These are phyloP conservation scores for Ophiocordyceps camponoti-leonardi DNA, from an alignment of 2,329 filamentous ascomycete genomes.

Conservation along the genomic window DNA sequence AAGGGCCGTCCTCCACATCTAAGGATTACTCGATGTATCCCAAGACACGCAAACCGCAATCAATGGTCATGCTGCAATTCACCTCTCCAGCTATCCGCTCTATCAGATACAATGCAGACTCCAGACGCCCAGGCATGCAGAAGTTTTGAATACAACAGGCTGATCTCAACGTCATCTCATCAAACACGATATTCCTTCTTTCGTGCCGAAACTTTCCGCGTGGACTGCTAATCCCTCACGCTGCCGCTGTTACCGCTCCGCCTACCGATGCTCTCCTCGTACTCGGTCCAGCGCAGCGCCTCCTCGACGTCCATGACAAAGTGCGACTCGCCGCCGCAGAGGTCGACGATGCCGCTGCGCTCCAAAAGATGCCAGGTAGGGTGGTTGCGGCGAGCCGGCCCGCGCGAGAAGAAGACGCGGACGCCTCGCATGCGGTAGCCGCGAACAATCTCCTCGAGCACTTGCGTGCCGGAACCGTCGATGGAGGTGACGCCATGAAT, in stretches of 20 bases:
- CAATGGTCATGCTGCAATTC: too few species aligned
- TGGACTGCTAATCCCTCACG: constrained; percentile 2
- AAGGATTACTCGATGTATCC: neutral
- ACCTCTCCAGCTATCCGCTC: too few species aligned
- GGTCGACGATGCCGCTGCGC: constrained; percentile 67
- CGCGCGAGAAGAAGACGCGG: constrained; percentile 54
- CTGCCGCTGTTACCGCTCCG: constrained; percentile 5
- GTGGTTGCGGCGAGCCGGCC: constrained; percentile 26
- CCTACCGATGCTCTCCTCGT: constrained; percentile 33
- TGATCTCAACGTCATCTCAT: neutral
- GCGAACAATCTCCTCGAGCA: constrained; percentile 75
- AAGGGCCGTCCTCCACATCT: constrained; percentile 20
- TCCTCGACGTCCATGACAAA: constrained; percentile 76
- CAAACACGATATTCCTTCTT: neutral
- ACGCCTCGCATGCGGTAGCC: constrained; percentile 64
- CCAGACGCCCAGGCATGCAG: too few species aligned
- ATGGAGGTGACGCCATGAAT: constrained; percentile 93
- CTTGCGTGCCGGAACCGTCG: constrained; percentile 85
- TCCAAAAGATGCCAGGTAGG: constrained; percentile 57
- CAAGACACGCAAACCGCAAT: too few species aligned
- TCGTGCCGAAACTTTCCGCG: constrained; percentile 2
- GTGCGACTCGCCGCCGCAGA: constrained; percentile 58
- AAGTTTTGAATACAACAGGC: too few species aligned
- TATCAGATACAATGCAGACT: too few species aligned
- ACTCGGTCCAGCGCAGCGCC: constrained; percentile 65